These are phyloP conservation scores for Kappamyces sp. DNA, from an alignment of 192 early-diverging fungal genomes.

Conservation along the genomic window DNA sequence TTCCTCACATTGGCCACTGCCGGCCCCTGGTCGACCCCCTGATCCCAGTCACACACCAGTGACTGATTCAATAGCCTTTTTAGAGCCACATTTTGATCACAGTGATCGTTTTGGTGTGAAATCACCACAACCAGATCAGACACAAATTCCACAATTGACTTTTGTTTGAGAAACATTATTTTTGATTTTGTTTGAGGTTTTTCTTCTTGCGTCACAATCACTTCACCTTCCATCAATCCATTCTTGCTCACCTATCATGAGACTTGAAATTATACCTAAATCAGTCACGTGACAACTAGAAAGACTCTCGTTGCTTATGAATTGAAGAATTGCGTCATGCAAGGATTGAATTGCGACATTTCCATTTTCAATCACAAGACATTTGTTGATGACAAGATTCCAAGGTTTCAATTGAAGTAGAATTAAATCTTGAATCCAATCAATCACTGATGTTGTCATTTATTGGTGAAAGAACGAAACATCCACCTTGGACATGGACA, in stretches of 20 bases:
- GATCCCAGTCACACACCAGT: conserved; percentile 11
- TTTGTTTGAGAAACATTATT: conserved; percentile 1
- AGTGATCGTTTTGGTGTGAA: not conserved
- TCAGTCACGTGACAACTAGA: no score
- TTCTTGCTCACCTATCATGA: no score
- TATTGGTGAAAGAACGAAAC: not conserved
- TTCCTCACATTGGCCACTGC: conserved; percentile 66
- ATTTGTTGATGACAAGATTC: no score
- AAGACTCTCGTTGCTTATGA: no score
- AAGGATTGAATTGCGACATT: no score
- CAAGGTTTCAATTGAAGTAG: no score
- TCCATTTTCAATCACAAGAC: no score
- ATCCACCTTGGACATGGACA: conserved; percentile 15
- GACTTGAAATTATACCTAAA: no score
- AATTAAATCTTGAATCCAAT: not conserved
- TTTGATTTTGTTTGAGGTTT: conserved; percentile 2
- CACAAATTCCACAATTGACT: not conserved
- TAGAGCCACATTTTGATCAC: not conserved
- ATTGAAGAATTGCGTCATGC: no score
- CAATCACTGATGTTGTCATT: not conserved
- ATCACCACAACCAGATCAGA: not conserved
- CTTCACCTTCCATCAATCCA: no score
- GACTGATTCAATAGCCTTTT: conserved; percentile 5
- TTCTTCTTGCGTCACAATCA: not conserved
- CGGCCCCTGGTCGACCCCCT: not conserved